These are phyloP conservation scores for Zanthoxylum bungeanum DNA, from an alignment of 345 rosid genomes.

Conservation along the genomic window DNA sequence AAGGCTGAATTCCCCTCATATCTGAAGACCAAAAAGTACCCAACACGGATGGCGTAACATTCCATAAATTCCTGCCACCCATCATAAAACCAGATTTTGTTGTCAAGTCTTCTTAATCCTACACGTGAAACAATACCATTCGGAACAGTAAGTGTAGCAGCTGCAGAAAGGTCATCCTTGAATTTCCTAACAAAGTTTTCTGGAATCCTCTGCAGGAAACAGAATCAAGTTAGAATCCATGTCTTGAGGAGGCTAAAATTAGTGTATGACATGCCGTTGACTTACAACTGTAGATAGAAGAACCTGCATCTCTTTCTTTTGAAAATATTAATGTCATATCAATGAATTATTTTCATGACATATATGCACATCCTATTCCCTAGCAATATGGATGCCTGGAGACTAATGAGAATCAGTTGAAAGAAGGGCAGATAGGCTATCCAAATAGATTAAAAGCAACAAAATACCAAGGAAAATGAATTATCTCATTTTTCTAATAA, in stretches of 20 bases:
- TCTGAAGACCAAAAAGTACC: constrained; percentile 77
- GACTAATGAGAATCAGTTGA: constrained; percentile 3
- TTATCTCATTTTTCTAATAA: neutral
- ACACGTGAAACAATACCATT: constrained; percentile 73
- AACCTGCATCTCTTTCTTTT: constrained; percentile 4
- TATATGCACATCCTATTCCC: neutral
- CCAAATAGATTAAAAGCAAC: neutral
- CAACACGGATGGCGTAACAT: constrained; percentile 62
- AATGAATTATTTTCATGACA: neutral
- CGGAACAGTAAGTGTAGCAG: constrained; percentile 72
- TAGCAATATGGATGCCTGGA: neutral
- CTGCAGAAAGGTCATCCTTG: constrained; percentile 66
- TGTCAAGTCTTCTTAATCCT: constrained; percentile 65
- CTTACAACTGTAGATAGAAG: neutral
- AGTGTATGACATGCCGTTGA: neutral
- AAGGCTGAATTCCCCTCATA: constrained; percentile 81
- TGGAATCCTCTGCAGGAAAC: constrained; percentile 77
- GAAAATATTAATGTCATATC: constrained; percentile 1
- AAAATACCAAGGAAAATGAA: neutral
- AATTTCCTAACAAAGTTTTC: constrained; percentile 70
- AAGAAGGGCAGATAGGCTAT: neutral
- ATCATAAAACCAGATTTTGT: constrained; percentile 74
- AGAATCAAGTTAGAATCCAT: constrained; percentile 16
- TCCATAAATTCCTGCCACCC: constrained; percentile 89
- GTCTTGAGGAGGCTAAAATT: neutral